Evolutionary conservation across 1,284 basidiomycete genomes (phyloP).

Genomic region (Trametes versicolor): DNA sequence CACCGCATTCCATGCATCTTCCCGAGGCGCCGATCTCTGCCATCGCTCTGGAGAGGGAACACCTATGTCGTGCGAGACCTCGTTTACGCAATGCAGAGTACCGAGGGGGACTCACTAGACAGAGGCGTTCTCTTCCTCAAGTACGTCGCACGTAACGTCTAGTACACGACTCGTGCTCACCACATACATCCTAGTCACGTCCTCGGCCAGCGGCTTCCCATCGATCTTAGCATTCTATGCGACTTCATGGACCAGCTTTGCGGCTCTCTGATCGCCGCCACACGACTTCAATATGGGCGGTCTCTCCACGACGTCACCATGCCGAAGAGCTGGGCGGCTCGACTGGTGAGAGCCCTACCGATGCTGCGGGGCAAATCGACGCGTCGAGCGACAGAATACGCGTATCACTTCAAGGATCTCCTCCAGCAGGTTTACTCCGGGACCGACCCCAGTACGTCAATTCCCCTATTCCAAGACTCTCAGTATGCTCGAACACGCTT

Average conservation of each 20-base stretch:
- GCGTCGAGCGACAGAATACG: slow-evolving; percentile 33
- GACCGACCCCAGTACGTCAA: background rate
- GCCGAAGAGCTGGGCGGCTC: slow-evolving; percentile 58
- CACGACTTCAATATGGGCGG: slow-evolving; percentile 33
- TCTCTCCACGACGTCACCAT: slow-evolving; percentile 55
- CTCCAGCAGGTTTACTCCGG: slow-evolving; percentile 47
- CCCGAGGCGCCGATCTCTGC: background rate
- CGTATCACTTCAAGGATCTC: slow-evolving; percentile 39
- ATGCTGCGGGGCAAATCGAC: slow-evolving; percentile 15
- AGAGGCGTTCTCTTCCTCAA: slow-evolving; percentile 43
- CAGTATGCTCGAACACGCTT: background rate
- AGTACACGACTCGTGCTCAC: background rate
- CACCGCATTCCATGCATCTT: slow-evolving; percentile 19
- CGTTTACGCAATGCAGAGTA: slow-evolving; percentile 39
- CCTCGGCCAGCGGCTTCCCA: slow-evolving; percentile 42
- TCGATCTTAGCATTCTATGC: slow-evolving; percentile 56
- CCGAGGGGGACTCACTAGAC: slow-evolving; percentile 33
- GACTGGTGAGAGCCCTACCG: slow-evolving; percentile 29
- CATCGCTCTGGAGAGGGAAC: slow-evolving; percentile 9
- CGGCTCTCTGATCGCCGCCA: slow-evolving; percentile 48
- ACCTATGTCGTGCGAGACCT: slow-evolving; percentile 52
- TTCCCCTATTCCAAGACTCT: background rate
- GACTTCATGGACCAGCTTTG: slow-evolving; percentile 56
- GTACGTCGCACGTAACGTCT: slow-evolving; percentile 21
- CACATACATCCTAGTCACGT: slow-evolving; percentile 49